phyloP scores from a whole-genome alignment of 345 rosid genomes.

The Ceriops decandra region DNA sequence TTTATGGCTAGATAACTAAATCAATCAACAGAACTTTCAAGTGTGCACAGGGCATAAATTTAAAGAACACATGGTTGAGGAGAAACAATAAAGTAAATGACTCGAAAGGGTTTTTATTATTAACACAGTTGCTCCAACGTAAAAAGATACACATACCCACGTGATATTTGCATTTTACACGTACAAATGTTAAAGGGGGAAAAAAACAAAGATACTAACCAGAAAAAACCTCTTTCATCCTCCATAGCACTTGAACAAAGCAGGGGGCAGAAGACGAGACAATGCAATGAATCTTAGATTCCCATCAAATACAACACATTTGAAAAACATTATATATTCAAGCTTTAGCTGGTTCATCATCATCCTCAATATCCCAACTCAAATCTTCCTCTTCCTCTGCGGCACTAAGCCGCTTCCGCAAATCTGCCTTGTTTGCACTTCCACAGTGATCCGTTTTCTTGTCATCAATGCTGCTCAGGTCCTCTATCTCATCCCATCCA shows the following conservation, averaged over 20 bases:
- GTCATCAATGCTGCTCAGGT: slow-evolving; percentile 55
- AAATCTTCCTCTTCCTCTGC: slow-evolving; percentile 81
- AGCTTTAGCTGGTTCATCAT: slow-evolving; percentile 40
- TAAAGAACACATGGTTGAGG: not conserved
- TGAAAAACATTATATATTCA: not conserved
- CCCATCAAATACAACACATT: not conserved
- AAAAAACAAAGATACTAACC: too few species aligned
- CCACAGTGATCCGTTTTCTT: slow-evolving; percentile 36
- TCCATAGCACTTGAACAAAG: too few species aligned
- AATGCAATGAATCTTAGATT: not conserved
- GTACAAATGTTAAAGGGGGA: not conserved
- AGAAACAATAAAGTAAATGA: not conserved
- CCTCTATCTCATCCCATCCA: slow-evolving; percentile 87
- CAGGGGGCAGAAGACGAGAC: too few species aligned
- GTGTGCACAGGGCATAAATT: too few species aligned
- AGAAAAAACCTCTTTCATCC: too few species aligned
- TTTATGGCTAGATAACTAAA: too few species aligned
- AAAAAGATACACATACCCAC: not conserved
- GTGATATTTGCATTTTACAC: not conserved
- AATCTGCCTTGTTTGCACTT: slow-evolving; percentile 41
- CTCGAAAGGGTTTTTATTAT: not conserved
- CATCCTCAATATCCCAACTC: slow-evolving; percentile 92
- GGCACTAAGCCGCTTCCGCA: slow-evolving; percentile 57
- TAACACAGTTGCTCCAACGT: not conserved
- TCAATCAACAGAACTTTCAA: too few species aligned